Percentiles rank a stretch among this genome's conserved stretches.
Conservation (phyloP, 495 filamentous ascomycete species). For the Cenococcum geophilum region DNA sequence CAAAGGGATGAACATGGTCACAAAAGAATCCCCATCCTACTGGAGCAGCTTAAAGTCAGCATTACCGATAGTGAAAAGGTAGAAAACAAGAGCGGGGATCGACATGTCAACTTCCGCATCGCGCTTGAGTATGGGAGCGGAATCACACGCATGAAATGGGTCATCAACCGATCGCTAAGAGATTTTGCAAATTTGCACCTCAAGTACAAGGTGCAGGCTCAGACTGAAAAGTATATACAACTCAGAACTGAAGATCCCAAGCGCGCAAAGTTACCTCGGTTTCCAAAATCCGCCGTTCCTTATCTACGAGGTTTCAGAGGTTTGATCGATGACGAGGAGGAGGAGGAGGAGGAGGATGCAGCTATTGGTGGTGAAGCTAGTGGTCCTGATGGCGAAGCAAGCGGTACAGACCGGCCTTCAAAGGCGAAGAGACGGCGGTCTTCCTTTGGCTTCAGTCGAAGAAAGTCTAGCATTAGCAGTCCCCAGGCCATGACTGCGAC, state of each 20-base stretch:
- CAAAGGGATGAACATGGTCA: conserved; percentile 95
- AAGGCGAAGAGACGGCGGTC: conserved; percentile 61
- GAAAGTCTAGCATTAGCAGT: conserved; percentile 53
- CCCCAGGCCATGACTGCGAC: conserved; percentile 37
- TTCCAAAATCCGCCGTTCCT: conserved; percentile 86
- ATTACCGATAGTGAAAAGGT: conserved; percentile 65
- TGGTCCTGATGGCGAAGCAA: conserved; percentile 54
- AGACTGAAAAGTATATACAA: conserved; percentile 67
- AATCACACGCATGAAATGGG: conserved; percentile 94
- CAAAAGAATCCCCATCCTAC: conserved; percentile 84
- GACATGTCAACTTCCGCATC: conserved; percentile 82
- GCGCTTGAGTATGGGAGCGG: conserved; percentile 96
- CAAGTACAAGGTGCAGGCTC: conserved; percentile 78
- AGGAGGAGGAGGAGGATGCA: conserved; percentile 52
- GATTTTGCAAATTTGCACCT: conserved; percentile 92
- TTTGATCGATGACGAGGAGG: conserved; percentile 74
- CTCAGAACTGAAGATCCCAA: conserved; percentile 47
- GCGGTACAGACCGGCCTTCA: conserved; percentile 49
- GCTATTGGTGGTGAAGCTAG: conserved; percentile 43
- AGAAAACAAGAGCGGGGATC: conserved; percentile 56
- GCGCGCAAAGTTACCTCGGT: conserved; percentile 70
- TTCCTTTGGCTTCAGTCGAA: conserved; percentile 48
- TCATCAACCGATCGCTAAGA: conserved; percentile 74
- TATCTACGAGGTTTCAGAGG: conserved; percentile 79
- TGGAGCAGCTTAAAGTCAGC: conserved; percentile 89